These are phyloP conservation scores for Carex littledalei DNA, from an alignment of 176 grass and related monocot genomes.

Conservation along the genomic window DNA sequence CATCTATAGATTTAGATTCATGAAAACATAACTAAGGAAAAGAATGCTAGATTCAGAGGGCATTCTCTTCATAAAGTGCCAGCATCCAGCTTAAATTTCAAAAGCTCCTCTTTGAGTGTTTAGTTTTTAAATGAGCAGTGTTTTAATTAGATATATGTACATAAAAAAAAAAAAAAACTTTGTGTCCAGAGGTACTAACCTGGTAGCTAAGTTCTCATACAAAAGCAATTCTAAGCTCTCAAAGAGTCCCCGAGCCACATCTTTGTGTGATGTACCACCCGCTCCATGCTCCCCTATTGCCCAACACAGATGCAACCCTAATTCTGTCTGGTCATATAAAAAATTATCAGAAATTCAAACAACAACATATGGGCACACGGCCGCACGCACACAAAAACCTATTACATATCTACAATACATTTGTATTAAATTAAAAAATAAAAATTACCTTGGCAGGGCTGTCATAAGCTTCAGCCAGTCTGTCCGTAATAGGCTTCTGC, in stretches of 20 bases:
- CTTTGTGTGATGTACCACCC: conserved; percentile 64
- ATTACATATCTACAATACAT: background rate
- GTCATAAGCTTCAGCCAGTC: conserved; percentile 74
- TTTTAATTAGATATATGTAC: no score
- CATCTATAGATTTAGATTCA: background rate
- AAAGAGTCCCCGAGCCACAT: conserved; percentile 85
- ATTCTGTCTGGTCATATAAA: conserved; percentile 57
- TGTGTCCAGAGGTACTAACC: conserved; percentile 37
- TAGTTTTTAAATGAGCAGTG: background rate
- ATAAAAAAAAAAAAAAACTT: no score
- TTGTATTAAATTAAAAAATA: conserved; percentile 7
- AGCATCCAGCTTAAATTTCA: background rate
- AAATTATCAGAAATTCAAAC: conserved; percentile 9
- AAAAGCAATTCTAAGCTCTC: conserved; percentile 85
- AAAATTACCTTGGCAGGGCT: conserved; percentile 68
- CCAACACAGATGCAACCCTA: conserved; percentile 93
- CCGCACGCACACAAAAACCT: background rate
- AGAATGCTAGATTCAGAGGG: background rate
- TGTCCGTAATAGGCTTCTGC: conserved; percentile 94
- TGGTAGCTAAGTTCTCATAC: conserved; percentile 88
- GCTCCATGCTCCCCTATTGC: conserved; percentile 89
- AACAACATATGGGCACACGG: background rate
- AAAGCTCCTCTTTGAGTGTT: background rate
- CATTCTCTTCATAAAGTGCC: background rate
- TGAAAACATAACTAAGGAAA: background rate